Base-by-base conservation (phyloP, 495 filamentous ascomycete genomes). In the Podospora pseudopauciseta region DNA sequence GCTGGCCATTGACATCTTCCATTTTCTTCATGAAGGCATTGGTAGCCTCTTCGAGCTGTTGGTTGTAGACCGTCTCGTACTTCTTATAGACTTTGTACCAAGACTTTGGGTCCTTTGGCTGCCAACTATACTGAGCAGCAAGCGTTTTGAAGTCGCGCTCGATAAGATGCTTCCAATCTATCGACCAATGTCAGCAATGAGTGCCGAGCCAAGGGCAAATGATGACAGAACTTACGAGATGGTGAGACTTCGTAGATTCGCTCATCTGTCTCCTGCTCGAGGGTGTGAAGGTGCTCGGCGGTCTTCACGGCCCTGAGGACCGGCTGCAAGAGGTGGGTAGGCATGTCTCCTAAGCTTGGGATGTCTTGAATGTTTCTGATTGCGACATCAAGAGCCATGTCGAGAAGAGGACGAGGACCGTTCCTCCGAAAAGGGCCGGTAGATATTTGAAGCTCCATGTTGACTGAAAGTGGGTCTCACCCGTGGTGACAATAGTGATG, bases 21-120 rank as follows among this genome's bases (percentile, higher is more conserved):
- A 78, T 71, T 16, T 65, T 65, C 7, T 71, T 68, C 60, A 60
- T 68, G 74, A 87, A 75, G 73, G 80, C 61, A 67, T 72, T 77
- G 70, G 81, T 73, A 73, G 84, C 76, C 74, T 79, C 75, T 75
- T 82, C 76, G 77, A 83, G 80, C 80, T 84, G 71, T 74, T 86
- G 77, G 75, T 82, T 70, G 63, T 80, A 75, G 72, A 83, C 63
- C 56, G 73, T 67, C 57, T 80, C 65, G 71, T 83, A 82, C 63
- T 75, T 74, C 27, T 70, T 62, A 44, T 78, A 82, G 54, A 82
- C 68, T 32, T 78, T 75, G 65, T 73, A 67, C 80, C 80, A 83
- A 53, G 67, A 69, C 57, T 67, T 71, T 1, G 75, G 77, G 30
- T 81, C 67, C 23, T 68, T 72, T 2, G 80, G 77, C 13, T 69